Base-by-base conservation (phyloP, 1,284 basidiomycete species). In the Ganoderma multipileum region DNA sequence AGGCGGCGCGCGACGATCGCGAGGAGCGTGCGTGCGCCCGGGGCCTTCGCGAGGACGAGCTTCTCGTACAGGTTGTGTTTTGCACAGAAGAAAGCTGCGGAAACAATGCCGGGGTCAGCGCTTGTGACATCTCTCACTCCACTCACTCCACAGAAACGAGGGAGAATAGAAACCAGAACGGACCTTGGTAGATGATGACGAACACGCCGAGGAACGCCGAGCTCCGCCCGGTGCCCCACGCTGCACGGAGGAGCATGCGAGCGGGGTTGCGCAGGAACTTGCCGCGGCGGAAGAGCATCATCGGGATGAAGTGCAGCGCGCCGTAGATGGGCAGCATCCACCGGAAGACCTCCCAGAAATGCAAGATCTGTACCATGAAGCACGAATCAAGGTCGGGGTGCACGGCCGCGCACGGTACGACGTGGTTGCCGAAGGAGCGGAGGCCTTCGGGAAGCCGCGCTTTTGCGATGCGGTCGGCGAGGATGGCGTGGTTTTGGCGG, bases 321-420 rank as follows among this genome's bases (percentile, higher is more conserved):
- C 94, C 91, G 75, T 99, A 99, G 54, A 92, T 88, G 2, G 91
- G 91, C 41, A 93, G 77, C 84, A 96, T 96, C 92, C 92, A 97
- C 75, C 87, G 87, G 77, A 93, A 94, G 2, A 98, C 95, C 26
- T 87, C 83, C 73, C 93, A 85, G 82, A 97, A 95, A 23, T 95
- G 90, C 41, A 91, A 87, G 26, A 94, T 68, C 11, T 91, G 90
- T 8, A 91, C 91, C 12, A 82, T 80, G 30, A 84, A 76, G 77
- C 96, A 98, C 9, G 86, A 89, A 55, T 92, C 89, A 16, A 90
- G 78, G 78, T 90, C 90, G 0, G 97, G 97, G 76, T 99, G 97
- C 0, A 95, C 84, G n/a, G 88, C 87, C 16, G 85, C 86, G 75
- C 89, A 91, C 0, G 87, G 91, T 0, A 83, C 89, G 73, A 90